Conservation (phyloP, 2,329 filamentous ascomycete genomes). For the Fusarium incarnatum region DNA sequence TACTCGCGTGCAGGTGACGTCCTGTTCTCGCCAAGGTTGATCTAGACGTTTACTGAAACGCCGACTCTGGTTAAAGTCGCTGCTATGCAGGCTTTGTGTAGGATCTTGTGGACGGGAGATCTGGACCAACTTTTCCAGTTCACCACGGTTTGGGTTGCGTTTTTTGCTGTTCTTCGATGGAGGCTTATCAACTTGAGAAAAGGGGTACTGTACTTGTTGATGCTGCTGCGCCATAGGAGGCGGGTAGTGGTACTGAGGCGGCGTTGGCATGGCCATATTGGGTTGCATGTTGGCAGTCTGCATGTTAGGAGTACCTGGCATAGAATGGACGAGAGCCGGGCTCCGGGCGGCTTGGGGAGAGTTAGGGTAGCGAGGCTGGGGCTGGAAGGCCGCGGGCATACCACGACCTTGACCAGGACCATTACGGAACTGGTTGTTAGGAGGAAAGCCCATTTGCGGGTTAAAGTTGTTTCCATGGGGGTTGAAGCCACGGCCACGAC, state of each 20-base stretch:
- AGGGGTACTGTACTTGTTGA: slow-evolving; percentile 69
- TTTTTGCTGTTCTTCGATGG: slow-evolving; percentile 58
- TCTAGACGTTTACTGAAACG: slow-evolving; percentile 61
- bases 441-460: slow-evolving; percentile 59
- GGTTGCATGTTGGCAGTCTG: slow-evolving; percentile 65
- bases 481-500: slow-evolving; percentile 64
- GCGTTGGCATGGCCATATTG: slow-evolving; percentile 72
- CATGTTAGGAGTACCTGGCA: slow-evolving; percentile 78
- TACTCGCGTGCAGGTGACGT: slow-evolving; percentile 37
- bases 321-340: slow-evolving; percentile 72
- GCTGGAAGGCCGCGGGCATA: slow-evolving; percentile 61
- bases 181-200: slow-evolving; percentile 53
- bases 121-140: slow-evolving; percentile 60
- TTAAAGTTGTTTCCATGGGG: slow-evolving; percentile 58
- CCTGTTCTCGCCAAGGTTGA: slow-evolving; percentile 48
- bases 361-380: slow-evolving; percentile 63
- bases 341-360: slow-evolving; percentile 75
- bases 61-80: slow-evolving; percentile 54
- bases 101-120: slow-evolving; percentile 54
- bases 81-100: slow-evolving; percentile 50
- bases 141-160: slow-evolving; percentile 57
- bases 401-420: slow-evolving; percentile 63
- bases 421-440: slow-evolving; percentile 58
- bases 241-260: slow-evolving; percentile 71
- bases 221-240: slow-evolving; percentile 69